phyloP scores from a whole-genome alignment of 352 stramenopile genomes.

The Pythium insidiosum region DNA sequence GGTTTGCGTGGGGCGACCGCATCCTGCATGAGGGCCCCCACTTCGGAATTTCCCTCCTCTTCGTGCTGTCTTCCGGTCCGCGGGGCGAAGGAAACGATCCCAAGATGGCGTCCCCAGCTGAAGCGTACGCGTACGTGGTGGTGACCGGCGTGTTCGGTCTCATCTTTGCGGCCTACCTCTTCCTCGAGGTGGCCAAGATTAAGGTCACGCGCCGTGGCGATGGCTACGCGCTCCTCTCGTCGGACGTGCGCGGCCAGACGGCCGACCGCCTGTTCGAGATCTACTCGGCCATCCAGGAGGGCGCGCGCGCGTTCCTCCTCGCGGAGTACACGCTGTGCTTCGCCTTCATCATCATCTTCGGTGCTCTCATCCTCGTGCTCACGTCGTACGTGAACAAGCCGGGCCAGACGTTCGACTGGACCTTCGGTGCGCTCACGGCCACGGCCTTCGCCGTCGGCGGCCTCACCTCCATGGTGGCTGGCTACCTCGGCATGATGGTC shows the following conservation, averaged over 20 bases:
- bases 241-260: slow-evolving; percentile 73
- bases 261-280: slow-evolving; percentile 87
- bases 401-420: slow-evolving; percentile 80
- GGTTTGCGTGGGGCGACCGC: neutral
- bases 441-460: slow-evolving; percentile 97
- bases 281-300: slow-evolving; percentile 96
- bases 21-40: too few species aligned
- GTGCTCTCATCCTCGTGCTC: slow-evolving; percentile 84
- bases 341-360: slow-evolving; percentile 92
- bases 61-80: neutral
- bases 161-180: slow-evolving; percentile 76
- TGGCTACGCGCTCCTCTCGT: slow-evolving; percentile 68
- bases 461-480: slow-evolving; percentile 95
- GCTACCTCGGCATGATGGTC: slow-evolving; percentile 99
- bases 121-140: slow-evolving; percentile 65
- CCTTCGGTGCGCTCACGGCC: slow-evolving; percentile 90
- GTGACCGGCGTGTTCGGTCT: slow-evolving; percentile 64
- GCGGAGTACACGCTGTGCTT: slow-evolving; percentile 98
- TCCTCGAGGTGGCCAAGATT: slow-evolving; percentile 86
- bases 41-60: slow-evolving; percentile 68
- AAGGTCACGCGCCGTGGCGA: slow-evolving; percentile 81
- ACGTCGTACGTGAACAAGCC: slow-evolving; percentile 88
- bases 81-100: slow-evolving; percentile 10
- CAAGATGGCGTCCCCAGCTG: slow-evolving; percentile 52
- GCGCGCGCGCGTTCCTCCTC: slow-evolving; percentile 96